A percentile compares a stretch with the other conserved stretches of the same genome.
Conservation (phyloP, 2,329 filamentous ascomycete species). For the Torrubiella hemipterigena region DNA sequence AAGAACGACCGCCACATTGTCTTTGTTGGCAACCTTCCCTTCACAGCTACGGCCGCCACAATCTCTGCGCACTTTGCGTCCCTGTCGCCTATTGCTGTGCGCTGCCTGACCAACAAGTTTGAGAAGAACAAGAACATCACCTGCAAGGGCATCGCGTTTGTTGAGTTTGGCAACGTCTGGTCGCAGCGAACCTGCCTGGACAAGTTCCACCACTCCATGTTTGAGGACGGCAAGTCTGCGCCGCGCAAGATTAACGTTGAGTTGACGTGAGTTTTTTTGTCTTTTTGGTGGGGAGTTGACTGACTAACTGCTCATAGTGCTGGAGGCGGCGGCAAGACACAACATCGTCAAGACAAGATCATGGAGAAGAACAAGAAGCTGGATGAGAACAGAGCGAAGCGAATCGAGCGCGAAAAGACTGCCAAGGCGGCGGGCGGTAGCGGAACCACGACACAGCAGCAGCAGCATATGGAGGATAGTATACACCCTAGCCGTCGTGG, state of each 20-base stretch:
- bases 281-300: conserved; percentile 4
- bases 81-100: conserved; percentile 37
- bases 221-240: conserved; percentile 42
- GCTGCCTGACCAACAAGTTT: conserved; percentile 58
- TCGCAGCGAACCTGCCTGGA: conserved; percentile 89
- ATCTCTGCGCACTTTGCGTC: conserved; percentile 68
- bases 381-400: conserved; percentile 47
- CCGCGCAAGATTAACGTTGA: conserved; percentile 83
- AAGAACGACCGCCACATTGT: conserved; percentile 19
- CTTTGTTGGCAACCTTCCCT: conserved; percentile 69
- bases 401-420: conserved; percentile 33
- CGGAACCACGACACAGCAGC: conserved; percentile 12
- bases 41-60: conserved; percentile 58
- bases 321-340: conserved; percentile 73
- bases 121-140: conserved; percentile 34
- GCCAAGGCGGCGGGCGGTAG: conserved; percentile 17
- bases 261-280: conserved; percentile 52
- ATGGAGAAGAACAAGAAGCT: conserved; percentile 77
- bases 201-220: conserved; percentile 77
- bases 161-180: conserved; percentile 80
- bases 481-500: conserved; percentile 42
- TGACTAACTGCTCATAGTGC: conserved; percentile 36
- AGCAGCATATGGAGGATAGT: conserved; percentile 19
- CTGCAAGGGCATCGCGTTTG: conserved; percentile 69
- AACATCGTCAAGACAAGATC: conserved; percentile 63